Percentiles rank a stretch among this genome's conserved stretches.
Evolutionary conservation across 2,329 filamentous ascomycete genomes (phyloP).

Genomic region (Neodidymelliopsis sp.): DNA sequence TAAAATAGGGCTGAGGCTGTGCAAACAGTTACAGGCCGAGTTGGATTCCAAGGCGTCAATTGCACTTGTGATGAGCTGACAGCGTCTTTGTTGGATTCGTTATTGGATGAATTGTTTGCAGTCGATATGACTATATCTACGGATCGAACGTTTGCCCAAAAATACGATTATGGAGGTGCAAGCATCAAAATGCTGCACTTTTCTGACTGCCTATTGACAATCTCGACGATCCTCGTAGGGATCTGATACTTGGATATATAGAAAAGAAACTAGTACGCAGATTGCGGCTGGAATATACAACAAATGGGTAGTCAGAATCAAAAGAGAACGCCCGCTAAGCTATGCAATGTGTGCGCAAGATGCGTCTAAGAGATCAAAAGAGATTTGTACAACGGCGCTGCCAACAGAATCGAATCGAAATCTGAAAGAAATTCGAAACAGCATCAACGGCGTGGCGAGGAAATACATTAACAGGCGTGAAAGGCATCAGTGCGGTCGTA

Average conservation of each 20-base stretch:
- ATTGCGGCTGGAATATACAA: constrained; percentile 18
- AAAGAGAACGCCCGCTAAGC: constrained; percentile 45
- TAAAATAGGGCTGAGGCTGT: constrained; percentile 8
- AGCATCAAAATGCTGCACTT: constrained; percentile 13
- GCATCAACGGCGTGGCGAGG: constrained; percentile 17
- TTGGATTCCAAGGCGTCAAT: background rate
- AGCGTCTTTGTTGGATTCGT: background rate
- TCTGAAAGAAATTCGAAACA: constrained; percentile 25
- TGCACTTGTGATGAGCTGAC: background rate
- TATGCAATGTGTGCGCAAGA: constrained; percentile 34
- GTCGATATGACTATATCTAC: background rate
- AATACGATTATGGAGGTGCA: constrained; percentile 16
- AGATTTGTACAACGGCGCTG: constrained; percentile 34
- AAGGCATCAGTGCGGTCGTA: constrained; percentile 21
- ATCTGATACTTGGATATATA: constrained; percentile 15
- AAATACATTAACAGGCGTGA: constrained; percentile 19
- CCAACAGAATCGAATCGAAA: constrained; percentile 30
- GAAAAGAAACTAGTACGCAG: constrained; percentile 10
- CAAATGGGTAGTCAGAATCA: constrained; percentile 20
- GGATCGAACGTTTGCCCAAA: constrained; percentile 7
- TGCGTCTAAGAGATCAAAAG: constrained; percentile 21
- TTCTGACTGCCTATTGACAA: constrained; percentile 6
- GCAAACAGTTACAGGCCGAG: background rate
- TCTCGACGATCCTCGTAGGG: constrained; percentile 4
- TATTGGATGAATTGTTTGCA: background rate